Base-by-base conservation (phyloP, 257 asterid genomes). In the Cynanchum wilfordii region DNA sequence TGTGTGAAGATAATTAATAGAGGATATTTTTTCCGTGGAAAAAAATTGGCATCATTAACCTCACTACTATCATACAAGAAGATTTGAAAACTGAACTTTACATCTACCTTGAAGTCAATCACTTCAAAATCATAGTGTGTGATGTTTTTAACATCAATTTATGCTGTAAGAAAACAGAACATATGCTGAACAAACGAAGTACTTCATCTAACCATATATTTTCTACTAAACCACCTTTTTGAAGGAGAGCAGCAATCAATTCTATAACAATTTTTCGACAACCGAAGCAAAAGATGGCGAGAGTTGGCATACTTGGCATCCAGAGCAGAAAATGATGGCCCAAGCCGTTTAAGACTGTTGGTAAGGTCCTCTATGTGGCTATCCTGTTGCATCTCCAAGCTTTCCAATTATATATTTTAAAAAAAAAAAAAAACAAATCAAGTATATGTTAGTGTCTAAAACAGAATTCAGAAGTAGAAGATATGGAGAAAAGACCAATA, bases 331-430 rank as follows among this genome's bases (percentile, higher is more conserved):
- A 90, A 90, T 69, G 74, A 85, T 59, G 90, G 89, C 69, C 87
- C 83, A 70, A 93, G 95, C 10, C 80, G 80, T 47, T 76, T 73
- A 72, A 93, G 89, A 40, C 95, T 83, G 42, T 64, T 85, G 67
- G 82, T 84, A 71, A 94, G 97, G 83, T 84, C 91, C 78, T 86
- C 90, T 22, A 85, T 40, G 82, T 94, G 99, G 52, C 78, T 82
- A 52, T 91, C 96, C 5, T 95, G 95, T 63, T 86, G 93, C 83
- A 94, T 60, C 85, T 91, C 99, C 66, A 91, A 83, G 79, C 97
- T 93, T 5, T 52, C 70, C 56, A 73, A 79, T 55, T 73, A 33
- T 74, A 33, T 45, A 57, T 7, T 2, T 1, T 10, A 16, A 25
- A 16, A 58, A 71, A 47, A 24, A 33, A 7, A 40, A 58, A 55